A percentile compares a stretch with the other conserved stretches of the same genome.
phyloP scores from a whole-genome alignment of 352 stramenopile genomes.

The Elongisporangium anandrum region DNA sequence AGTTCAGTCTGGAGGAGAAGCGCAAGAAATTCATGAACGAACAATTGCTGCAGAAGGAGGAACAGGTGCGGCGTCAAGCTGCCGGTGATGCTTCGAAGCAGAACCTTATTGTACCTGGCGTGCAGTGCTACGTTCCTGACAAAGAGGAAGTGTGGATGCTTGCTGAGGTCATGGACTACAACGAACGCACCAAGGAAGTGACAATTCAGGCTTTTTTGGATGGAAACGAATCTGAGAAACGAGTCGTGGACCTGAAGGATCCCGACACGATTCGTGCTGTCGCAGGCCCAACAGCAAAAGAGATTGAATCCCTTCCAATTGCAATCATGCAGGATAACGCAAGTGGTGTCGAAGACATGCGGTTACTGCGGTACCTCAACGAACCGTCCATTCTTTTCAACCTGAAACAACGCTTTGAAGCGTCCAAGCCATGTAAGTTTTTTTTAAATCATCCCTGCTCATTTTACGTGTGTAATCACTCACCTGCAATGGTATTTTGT shows the following conservation, averaged over 20 bases:
- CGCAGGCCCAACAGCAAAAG: slow-evolving; percentile 62
- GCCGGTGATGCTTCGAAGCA: slow-evolving; percentile 65
- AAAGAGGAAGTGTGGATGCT: slow-evolving; percentile 84
- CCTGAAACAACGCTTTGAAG: slow-evolving; percentile 87
- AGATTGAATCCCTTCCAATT: slow-evolving; percentile 80
- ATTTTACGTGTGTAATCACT: not conserved
- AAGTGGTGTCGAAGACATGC: slow-evolving; percentile 84
- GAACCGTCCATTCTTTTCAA: slow-evolving; percentile 94
- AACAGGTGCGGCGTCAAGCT: slow-evolving; percentile 60
- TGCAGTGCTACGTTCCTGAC: slow-evolving; percentile 88
- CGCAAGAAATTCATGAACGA: slow-evolving; percentile 80
- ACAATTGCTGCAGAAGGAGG: slow-evolving; percentile 76
- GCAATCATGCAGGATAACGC: slow-evolving; percentile 78
- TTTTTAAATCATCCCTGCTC: not conserved
- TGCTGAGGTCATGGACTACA: slow-evolving; percentile 81
- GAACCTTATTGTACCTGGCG: slow-evolving; percentile 83
- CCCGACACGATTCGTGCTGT: slow-evolving; percentile 80
- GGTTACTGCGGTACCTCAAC: slow-evolving; percentile 86
- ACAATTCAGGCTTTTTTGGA: slow-evolving; percentile 74
- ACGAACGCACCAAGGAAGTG: slow-evolving; percentile 75
- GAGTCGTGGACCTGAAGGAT: slow-evolving; percentile 79
- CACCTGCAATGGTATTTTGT: not conserved
- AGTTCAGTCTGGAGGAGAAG: slow-evolving; percentile 83
- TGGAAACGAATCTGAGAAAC: slow-evolving; percentile 51
- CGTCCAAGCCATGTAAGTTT: slow-evolving; percentile 85